phyloP scores from a whole-genome alignment of 2,329 filamentous ascomycete species.

The Sporothrix curviconia region DNA sequence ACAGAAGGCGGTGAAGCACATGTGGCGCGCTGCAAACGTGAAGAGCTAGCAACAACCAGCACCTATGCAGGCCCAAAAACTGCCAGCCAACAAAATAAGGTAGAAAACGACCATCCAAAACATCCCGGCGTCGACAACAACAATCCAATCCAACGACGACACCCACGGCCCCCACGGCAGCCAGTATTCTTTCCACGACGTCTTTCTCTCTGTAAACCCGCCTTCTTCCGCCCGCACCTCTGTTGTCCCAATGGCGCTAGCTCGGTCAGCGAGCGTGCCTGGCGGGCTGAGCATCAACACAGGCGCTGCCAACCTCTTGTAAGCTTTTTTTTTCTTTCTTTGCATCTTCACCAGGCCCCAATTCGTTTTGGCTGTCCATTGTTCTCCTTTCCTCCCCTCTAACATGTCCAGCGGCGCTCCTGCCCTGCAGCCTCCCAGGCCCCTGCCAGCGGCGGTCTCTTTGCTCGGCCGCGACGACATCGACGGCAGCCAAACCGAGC shows the following conservation, averaged over 20 bases:
- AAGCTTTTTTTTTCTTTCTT: slow-evolving; percentile 21
- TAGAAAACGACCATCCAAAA: not conserved
- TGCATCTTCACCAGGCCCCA: not conserved
- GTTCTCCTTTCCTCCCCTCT: not conserved
- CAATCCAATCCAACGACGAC: not conserved
- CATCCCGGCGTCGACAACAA: too few relatives aligned
- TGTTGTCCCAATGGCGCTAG: slow-evolving; percentile 40
- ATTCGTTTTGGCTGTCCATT: slow-evolving; percentile 20
- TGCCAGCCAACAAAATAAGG: not conserved
- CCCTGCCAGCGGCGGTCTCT: slow-evolving; percentile 22
- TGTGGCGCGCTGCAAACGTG: not conserved
- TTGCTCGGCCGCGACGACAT: slow-evolving; percentile 23
- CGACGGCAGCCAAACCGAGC: slow-evolving; percentile 22
- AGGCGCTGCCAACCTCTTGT: slow-evolving; percentile 52
- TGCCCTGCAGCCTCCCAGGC: slow-evolving; percentile 18
- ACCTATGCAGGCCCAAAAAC: too few relatives aligned
- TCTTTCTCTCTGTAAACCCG: too few relatives aligned
- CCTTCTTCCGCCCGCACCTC: not conserved
- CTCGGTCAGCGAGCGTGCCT: slow-evolving; percentile 53
- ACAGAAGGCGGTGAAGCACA: slow-evolving; percentile 5
- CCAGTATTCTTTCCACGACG: too few relatives aligned
- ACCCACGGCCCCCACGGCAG: too few relatives aligned
- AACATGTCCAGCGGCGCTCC: slow-evolving; percentile 12
- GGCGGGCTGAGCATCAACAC: slow-evolving; percentile 59
- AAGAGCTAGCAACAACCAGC: not conserved